Evolutionary conservation across 106 monocot genomes (phyloP), one percentile per base, ranked within the genome.

Genomic region (Dactylorhiza incarnata): DNA sequence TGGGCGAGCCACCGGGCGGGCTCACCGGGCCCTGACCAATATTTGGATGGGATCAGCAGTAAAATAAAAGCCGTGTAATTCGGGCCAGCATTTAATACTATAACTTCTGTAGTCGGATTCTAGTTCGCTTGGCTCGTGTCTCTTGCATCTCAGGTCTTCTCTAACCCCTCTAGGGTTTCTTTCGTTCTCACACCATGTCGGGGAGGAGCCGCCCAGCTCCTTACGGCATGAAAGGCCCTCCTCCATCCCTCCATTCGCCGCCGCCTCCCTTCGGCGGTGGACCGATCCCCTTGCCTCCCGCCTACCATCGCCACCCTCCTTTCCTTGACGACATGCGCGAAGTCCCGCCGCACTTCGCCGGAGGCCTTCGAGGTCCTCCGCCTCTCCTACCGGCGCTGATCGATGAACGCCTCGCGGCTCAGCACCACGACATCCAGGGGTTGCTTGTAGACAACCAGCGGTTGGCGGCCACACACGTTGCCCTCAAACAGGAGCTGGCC

Each of bases 391-490:
- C 83, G 8, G 23, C 74, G 22, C 26, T 85, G 49, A 74, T 94
- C 45, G 92, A 95, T 81, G 92, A 92, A 19, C 78, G 86, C 43
- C 78, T 90, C 73, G 86, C 79, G 13, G 84, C 78, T 5, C 90
- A 92, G 83, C 77, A 81, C 63, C 82, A 86, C 20, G 92, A 95
- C 46, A 83, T 92, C 82, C 95, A 92, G 73, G 80, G 56, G 22
- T 86, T 95, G 37, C 86, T 95, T 59, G 72, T 74, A 25, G 92
- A 95, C 78, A 95, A 95, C 83, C 95, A 95, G 78, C 86, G 88
- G 15, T 85, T 95, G 49, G 92, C 95, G 16, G 95, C 95, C 50
- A 92, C 92, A 47, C 95, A 95, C 80, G 95, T 95, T 9, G 95
- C 95, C 6, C 85, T 95, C 77, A 89, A 83, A 69, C 90, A 92